Evolutionary conservation across 768 basidiomycete species (phyloP).

Genomic region (Gymnopilus junonius): DNA sequence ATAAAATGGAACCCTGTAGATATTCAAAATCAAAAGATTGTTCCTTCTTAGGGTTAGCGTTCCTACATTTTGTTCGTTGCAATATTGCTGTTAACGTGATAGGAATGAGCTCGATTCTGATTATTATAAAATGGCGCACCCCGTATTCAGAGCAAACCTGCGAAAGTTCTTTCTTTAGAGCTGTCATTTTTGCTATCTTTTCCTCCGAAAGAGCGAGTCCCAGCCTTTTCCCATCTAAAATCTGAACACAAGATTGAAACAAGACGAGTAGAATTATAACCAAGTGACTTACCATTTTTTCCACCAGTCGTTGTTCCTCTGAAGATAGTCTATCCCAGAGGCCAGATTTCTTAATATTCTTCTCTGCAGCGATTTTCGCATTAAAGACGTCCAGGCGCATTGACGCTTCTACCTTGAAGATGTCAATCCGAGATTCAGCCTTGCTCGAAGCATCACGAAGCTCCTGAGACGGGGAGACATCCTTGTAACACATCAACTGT

Average conservation of each 20-base stretch:
- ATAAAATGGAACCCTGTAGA: slow-evolving; percentile 61
- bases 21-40: neutral
- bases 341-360: slow-evolving; percentile 66
- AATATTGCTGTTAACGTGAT: slow-evolving; percentile 64
- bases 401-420: slow-evolving; percentile 74
- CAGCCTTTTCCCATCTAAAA: slow-evolving; percentile 79
- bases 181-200: slow-evolving; percentile 58
- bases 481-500: slow-evolving; percentile 80
- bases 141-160: slow-evolving; percentile 78
- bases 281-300: slow-evolving; percentile 59
- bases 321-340: slow-evolving; percentile 61
- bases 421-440: slow-evolving; percentile 68
- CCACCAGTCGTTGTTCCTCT: slow-evolving; percentile 77
- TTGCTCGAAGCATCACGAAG: slow-evolving; percentile 81
- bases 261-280: neutral
- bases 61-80: slow-evolving; percentile 83
- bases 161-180: slow-evolving; percentile 77
- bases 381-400: slow-evolving; percentile 84
- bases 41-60: neutral
- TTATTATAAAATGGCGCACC: slow-evolving; percentile 44
- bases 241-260: slow-evolving; percentile 27
- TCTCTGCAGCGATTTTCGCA: slow-evolving; percentile 70
- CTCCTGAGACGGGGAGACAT: slow-evolving; percentile 73
- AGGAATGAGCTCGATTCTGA: slow-evolving; percentile 2
- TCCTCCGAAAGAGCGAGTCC: slow-evolving; percentile 75